phyloP scores from a whole-genome alignment of 306 rosid genomes.

The Lagenaria siceraria region DNA sequence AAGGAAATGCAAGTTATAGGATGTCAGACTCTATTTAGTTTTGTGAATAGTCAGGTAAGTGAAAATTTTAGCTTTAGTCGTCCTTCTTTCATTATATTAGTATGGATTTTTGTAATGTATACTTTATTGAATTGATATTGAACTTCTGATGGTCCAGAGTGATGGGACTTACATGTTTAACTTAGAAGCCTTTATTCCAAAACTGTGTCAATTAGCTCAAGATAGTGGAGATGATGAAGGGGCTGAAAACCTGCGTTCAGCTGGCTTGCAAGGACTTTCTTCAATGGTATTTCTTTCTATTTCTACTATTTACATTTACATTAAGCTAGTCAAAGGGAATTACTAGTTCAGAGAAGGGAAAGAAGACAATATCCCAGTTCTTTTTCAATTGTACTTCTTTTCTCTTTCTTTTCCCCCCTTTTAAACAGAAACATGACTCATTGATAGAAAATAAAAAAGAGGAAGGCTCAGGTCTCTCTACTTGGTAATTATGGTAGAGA shows the following conservation, averaged over 20 bases:
- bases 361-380: neutral
- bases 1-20: slow-evolving; percentile 86
- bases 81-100: neutral
- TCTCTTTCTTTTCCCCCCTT: neutral
- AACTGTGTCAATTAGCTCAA: slow-evolving; percentile 78
- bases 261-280: slow-evolving; percentile 76
- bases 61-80: neutral
- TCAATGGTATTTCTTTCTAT: slow-evolving; percentile 53
- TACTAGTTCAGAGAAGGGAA: neutral
- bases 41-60: slow-evolving; percentile 85
- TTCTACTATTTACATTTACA: slow-evolving; percentile 1
- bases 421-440: neutral
- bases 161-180: slow-evolving; percentile 74
- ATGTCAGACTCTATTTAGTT: slow-evolving; percentile 71
- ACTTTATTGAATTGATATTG: slow-evolving; percentile 2
- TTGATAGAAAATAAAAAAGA: neutral
- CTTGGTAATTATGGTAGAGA: neutral
- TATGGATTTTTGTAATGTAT: neutral
- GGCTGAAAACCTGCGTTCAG: slow-evolving; percentile 36
- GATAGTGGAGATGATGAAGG: slow-evolving; percentile 64
- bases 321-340: neutral
- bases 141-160: slow-evolving; percentile 26
- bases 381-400: neutral
- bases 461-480: neutral
- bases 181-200: slow-evolving; percentile 71